phyloP scores from a whole-genome alignment of 1,139 yeast genomes.

The Zygoascus hellenicus region DNA sequence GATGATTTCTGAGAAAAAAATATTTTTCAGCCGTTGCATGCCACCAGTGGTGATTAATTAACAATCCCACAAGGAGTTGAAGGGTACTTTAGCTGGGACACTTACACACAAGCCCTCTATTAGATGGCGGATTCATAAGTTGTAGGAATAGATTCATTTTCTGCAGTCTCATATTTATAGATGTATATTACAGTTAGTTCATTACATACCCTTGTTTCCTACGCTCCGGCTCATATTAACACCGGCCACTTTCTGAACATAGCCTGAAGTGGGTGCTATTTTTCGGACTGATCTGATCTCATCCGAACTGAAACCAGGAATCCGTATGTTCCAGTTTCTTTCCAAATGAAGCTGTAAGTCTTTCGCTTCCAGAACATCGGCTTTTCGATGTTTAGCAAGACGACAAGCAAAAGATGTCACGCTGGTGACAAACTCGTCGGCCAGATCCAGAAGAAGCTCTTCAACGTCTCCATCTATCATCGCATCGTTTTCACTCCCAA shows the following conservation, averaged over 20 bases:
- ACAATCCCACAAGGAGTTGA: not conserved
- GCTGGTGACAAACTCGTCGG: constrained; percentile 89
- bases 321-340: constrained; percentile 89
- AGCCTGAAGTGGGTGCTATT: constrained; percentile 67
- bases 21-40: not conserved
- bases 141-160: not conserved
- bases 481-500: constrained; percentile 66
- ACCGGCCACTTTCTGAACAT: constrained; percentile 65
- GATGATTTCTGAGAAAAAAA: not conserved
- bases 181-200: not conserved
- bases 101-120: too few species aligned
- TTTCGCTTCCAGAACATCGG: constrained; percentile 80
- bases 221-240: constrained; percentile 44
- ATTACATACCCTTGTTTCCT: constrained; percentile 21
- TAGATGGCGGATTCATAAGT: too few species aligned
- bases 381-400: constrained; percentile 87
- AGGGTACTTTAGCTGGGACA: too few species aligned
- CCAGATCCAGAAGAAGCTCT: constrained; percentile 80
- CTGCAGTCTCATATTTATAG: not conserved
- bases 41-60: not conserved
- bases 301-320: constrained; percentile 90
- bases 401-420: constrained; percentile 93
- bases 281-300: constrained; percentile 81
- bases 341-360: constrained; percentile 91
- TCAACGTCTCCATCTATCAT: constrained; percentile 91